A percentile compares a stretch with the other conserved stretches of the same genome.
phyloP scores from a whole-genome alignment of 2,329 filamentous ascomycete genomes.

The Ascomycota sp. region DNA sequence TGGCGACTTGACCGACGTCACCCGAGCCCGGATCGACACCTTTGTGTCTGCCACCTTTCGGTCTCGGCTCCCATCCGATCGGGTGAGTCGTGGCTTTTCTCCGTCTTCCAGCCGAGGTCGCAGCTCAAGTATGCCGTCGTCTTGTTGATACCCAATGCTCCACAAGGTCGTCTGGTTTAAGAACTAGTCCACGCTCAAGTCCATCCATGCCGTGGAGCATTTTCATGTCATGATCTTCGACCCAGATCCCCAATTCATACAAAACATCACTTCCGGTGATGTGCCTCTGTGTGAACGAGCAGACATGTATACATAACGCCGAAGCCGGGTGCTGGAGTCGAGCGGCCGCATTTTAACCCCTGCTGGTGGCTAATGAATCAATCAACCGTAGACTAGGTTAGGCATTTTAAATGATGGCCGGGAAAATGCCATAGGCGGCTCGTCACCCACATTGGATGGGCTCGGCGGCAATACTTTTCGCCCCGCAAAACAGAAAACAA shows the following conservation, averaged over 20 bases:
- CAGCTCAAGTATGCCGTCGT: too few relatives aligned
- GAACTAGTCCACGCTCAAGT: conserved; percentile 74
- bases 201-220: conserved; percentile 69
- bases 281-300: conserved; percentile 34
- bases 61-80: conserved; percentile 23
- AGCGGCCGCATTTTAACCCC: too few relatives aligned
- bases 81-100: conserved; percentile 19
- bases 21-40: conserved; percentile 40
- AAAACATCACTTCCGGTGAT: conserved; percentile 50
- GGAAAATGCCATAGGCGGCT: too few relatives aligned
- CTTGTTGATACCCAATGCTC: too few relatives aligned
- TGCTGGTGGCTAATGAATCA: too few relatives aligned
- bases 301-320: conserved; percentile 1
- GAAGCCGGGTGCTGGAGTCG: too few relatives aligned
- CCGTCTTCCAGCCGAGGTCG: not conserved
- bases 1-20: conserved; percentile 42
- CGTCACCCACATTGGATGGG: too few relatives aligned
- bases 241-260: conserved; percentile 46
- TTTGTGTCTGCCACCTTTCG: conserved; percentile 50
- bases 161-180: conserved; percentile 26
- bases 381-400: too few relatives aligned
- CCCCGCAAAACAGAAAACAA: too few relatives aligned
- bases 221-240: conserved; percentile 83
- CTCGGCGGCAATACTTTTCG: too few relatives aligned
- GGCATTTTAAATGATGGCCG: too few relatives aligned